A percentile compares a stretch with the other conserved stretches of the same genome.
phyloP scores from a whole-genome alignment of 495 filamentous ascomycete genomes.

The Penicillium malachiteum region DNA sequence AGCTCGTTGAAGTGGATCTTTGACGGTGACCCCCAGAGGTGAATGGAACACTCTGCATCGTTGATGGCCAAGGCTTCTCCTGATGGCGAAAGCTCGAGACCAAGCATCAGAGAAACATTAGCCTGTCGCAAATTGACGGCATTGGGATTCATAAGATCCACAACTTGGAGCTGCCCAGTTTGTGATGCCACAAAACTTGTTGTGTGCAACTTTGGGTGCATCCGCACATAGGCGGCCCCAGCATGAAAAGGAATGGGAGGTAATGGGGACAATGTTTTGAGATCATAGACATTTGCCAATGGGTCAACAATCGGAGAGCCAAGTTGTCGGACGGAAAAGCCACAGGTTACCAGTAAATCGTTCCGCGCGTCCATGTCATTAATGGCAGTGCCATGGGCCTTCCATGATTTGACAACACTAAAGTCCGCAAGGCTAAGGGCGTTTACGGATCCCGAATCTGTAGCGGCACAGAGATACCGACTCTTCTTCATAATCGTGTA shows the following conservation, averaged over 20 bases:
- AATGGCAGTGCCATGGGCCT: conserved; percentile 77
- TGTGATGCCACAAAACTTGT: conserved; percentile 89
- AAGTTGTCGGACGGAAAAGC: conserved; percentile 74
- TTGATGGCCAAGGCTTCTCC: conserved; percentile 84
- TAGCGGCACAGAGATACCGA: conserved; percentile 88
- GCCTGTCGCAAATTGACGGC: conserved; percentile 86
- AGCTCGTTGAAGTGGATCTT: conserved; percentile 90
- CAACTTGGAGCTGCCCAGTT: conserved; percentile 86
- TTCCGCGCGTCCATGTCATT: conserved; percentile 95
- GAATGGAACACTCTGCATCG: conserved; percentile 73
- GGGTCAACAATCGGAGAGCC: conserved; percentile 73
- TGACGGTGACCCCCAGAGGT: conserved; percentile 88
- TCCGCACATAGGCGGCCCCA: conserved; percentile 86
- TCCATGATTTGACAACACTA: conserved; percentile 78
- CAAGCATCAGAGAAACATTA: conserved; percentile 69
- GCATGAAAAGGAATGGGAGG: conserved; percentile 90
- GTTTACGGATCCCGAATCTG: conserved; percentile 77
- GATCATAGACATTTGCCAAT: conserved; percentile 89
- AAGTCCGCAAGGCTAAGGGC: conserved; percentile 79
- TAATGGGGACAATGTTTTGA: conserved; percentile 80
- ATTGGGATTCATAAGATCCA: conserved; percentile 93
- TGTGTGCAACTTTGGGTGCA: conserved; percentile 92
- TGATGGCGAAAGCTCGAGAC: conserved; percentile 82
- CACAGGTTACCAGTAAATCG: conserved; percentile 90
- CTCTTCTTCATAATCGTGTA: conserved; percentile 91